Percentiles rank a stretch among this genome's conserved stretches.
phyloP scores from a whole-genome alignment of 2,329 filamentous ascomycete genomes.

The Fusarium bulbicola region DNA sequence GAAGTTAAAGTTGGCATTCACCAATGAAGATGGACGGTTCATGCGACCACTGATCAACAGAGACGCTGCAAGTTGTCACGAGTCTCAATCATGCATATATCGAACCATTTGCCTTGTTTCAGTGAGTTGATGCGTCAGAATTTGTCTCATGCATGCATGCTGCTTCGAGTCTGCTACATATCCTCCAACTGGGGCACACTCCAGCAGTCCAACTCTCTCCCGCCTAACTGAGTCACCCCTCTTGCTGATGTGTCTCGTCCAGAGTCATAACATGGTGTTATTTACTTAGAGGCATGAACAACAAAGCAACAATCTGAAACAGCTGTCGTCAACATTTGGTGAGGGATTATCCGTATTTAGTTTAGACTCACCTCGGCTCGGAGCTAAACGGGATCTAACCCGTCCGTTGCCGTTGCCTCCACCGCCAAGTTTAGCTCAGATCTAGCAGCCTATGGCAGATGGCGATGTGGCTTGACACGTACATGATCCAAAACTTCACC shows the following conservation, averaged over 20 bases:
- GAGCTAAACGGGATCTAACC: not conserved
- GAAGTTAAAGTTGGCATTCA: not conserved
- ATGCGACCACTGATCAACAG: conserved; percentile 2
- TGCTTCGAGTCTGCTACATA: not conserved
- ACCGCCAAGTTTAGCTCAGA: not conserved
- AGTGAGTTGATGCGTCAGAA: not conserved
- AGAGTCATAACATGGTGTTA: not conserved
- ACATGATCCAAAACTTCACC: conserved; percentile 14
- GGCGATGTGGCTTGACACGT: conserved; percentile 18
- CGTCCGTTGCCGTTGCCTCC: not conserved
- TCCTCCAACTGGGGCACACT: not conserved
- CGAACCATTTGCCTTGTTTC: not conserved
- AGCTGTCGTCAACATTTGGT: not conserved
- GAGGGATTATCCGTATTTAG: conserved; percentile 9
- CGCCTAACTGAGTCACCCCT: not conserved
- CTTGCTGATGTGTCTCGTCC: not conserved
- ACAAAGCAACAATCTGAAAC: not conserved
- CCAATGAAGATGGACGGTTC: not conserved
- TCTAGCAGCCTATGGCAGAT: conserved; percentile 20
- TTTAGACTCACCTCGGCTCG: not conserved
- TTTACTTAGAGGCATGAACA: not conserved
- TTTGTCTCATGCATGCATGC: not conserved
- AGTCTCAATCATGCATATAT: not conserved
- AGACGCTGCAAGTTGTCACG: not conserved
- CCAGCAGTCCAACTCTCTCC: too few relatives aligned